Conservation (phyloP, 2,329 filamentous ascomycete genomes). For the Parastagonospora avenae region DNA sequence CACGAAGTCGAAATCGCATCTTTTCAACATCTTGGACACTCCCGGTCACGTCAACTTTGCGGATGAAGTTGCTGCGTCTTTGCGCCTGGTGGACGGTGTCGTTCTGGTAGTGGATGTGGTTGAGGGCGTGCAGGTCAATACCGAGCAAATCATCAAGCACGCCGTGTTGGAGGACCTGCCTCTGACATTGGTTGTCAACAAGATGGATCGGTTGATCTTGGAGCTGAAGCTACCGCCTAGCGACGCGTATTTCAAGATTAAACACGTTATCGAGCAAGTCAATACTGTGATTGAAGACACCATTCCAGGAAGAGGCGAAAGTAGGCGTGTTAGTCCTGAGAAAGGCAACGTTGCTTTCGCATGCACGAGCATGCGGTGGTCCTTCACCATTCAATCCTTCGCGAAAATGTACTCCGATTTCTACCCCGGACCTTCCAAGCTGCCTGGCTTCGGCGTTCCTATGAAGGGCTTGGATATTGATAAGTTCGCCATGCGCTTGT, state of each 20-base stretch:
- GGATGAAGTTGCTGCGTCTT: conserved; percentile 88
- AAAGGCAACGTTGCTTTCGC: conserved; percentile 98
- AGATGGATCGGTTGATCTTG: conserved; percentile 92
- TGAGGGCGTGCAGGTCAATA: conserved; percentile 98
- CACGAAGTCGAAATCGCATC: conserved; percentile 90
- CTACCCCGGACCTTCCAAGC: conserved; percentile 65
- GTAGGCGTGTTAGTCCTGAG: conserved; percentile 84
- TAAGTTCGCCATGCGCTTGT: conserved; percentile 84
- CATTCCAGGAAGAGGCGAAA: conserved; percentile 78
- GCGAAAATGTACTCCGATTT: conserved; percentile 94
- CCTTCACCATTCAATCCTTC: conserved; percentile 92
- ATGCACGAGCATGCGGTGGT: conserved; percentile 93
- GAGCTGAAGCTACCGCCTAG: conserved; percentile 92
- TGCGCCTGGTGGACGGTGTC: conserved; percentile 87
- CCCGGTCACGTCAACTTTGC: conserved; percentile 98
- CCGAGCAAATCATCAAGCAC: conserved; percentile 96
- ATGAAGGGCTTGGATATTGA: conserved; percentile 66
- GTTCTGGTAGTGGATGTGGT: conserved; percentile 95
- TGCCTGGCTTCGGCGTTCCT: conserved; percentile 40
- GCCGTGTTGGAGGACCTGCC: conserved; percentile 89
- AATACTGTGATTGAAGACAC: conserved; percentile 93
- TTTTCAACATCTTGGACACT: conserved; percentile 94
- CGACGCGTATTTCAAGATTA: conserved; percentile 98
- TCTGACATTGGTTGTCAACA: conserved; percentile 90
- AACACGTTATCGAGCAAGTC: conserved; percentile 97